These are phyloP conservation scores for Trametes polyzona DNA, from an alignment of 1,284 basidiomycete species.

Conservation along the genomic window DNA sequence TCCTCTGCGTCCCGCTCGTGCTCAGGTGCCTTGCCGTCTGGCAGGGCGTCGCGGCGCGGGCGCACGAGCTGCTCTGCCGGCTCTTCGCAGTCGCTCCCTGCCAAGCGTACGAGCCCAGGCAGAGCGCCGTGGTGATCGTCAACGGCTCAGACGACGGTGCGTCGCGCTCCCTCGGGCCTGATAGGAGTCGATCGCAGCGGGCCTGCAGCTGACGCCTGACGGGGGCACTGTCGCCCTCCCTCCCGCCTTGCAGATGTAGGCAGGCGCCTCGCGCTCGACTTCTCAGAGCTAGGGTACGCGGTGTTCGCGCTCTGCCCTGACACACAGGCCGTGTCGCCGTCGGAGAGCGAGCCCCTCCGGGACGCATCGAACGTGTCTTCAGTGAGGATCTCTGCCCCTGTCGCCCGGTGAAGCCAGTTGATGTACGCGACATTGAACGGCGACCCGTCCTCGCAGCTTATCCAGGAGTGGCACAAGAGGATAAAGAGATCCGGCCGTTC, in stretches of 20 bases:
- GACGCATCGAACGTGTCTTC: conserved; percentile 32
- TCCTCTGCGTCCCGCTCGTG: conserved; percentile 11
- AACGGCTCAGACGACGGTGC: conserved; percentile 37
- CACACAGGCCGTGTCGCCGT: conserved; percentile 13
- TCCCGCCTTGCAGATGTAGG: conserved; percentile 32
- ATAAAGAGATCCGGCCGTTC: conserved; percentile 34
- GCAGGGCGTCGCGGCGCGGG: conserved; percentile 13
- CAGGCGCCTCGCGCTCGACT: conserved; percentile 33
- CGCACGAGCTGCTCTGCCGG: conserved; percentile 29
- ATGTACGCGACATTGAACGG: conserved; percentile 1
- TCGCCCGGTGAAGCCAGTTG: conserved; percentile 2
- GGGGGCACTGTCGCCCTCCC: not conserved
- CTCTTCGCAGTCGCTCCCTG: conserved; percentile 26
- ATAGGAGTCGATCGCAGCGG: conserved; percentile 18
- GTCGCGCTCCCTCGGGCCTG: conserved; percentile 3
- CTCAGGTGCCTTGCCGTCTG: conserved; percentile 12
- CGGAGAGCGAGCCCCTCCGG: conserved; percentile 1
- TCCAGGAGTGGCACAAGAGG: conserved; percentile 40
- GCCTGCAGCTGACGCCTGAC: conserved; percentile 16
- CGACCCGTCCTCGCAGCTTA: conserved; percentile 35
- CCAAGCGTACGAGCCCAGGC: conserved; percentile 26
- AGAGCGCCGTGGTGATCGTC: conserved; percentile 36
- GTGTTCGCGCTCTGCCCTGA: conserved; percentile 38
- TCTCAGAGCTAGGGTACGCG: conserved; percentile 40
- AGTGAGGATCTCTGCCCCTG: conserved; percentile 27